These are phyloP conservation scores for Falciphora oryzae DNA, from an alignment of 2,329 filamentous ascomycete species.

Conservation along the genomic window DNA sequence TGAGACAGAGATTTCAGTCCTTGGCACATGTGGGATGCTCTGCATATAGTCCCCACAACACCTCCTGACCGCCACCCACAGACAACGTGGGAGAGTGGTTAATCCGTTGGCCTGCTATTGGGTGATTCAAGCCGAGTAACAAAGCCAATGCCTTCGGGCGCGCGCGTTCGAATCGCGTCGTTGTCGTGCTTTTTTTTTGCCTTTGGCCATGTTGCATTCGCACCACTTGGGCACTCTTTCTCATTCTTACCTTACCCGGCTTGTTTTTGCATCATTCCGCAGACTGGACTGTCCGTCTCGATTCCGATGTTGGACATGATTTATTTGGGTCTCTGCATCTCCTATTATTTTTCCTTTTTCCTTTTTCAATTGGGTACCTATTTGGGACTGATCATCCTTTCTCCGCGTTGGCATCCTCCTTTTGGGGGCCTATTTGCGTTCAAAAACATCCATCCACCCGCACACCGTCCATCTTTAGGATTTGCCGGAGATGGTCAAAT, in stretches of 20 bases:
- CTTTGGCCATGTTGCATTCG: background rate
- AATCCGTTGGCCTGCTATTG: conserved; percentile 15
- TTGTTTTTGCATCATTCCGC: too few relatives aligned
- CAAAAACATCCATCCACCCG: background rate
- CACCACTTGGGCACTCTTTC: background rate
- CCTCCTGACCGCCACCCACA: background rate
- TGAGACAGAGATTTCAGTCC: background rate
- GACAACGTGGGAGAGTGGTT: conserved; percentile 1
- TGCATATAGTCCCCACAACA: conserved; percentile 2
- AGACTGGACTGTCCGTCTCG: too few relatives aligned
- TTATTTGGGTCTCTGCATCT: background rate
- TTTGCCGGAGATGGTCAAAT: background rate
- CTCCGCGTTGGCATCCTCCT: background rate
- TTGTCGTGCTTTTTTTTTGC: background rate
- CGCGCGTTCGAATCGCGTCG: background rate
- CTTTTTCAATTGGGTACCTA: background rate
- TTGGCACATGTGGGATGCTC: conserved; percentile 11
- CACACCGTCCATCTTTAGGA: too few relatives aligned
- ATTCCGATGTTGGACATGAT: background rate
- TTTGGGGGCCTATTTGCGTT: background rate
- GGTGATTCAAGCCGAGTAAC: conserved; percentile 9
- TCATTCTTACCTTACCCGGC: too few relatives aligned
- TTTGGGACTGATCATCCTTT: background rate
- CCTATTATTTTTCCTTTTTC: background rate
- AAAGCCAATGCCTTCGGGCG: background rate